Percentiles rank a stretch among this genome's conserved stretches.
These are phyloP conservation scores for Prunus fruticosa DNA, from an alignment of 306 rosid genomes.

Conservation along the genomic window DNA sequence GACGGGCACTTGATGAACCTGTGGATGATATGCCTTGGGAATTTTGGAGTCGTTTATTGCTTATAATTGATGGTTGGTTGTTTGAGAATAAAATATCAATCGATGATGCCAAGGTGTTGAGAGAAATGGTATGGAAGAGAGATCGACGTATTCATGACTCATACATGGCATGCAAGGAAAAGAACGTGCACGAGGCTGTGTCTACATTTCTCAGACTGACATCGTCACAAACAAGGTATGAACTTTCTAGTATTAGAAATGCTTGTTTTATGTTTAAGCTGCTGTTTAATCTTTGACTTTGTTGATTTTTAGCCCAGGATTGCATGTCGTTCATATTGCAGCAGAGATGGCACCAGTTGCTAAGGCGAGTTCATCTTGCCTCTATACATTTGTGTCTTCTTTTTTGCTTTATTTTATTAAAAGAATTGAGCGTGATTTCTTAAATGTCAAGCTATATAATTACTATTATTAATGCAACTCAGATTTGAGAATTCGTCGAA, in stretches of 20 bases:
- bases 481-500: background rate
- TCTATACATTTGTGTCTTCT: background rate
- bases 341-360: slow-evolving; percentile 99
- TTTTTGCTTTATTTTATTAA: background rate
- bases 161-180: slow-evolving; percentile 62
- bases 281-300: slow-evolving; percentile 42
- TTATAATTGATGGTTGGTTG: slow-evolving; percentile 88
- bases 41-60: slow-evolving; percentile 84
- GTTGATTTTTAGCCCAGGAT: slow-evolving; percentile 73
- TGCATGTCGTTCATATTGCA: slow-evolving; percentile 81
- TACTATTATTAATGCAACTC: background rate
- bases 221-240: slow-evolving; percentile 62
- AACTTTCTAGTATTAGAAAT: slow-evolving; percentile 22
- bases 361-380: slow-evolving; percentile 56
- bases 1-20: slow-evolving; percentile 54
- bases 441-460: background rate
- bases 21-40: slow-evolving; percentile 92
- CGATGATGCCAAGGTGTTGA: slow-evolving; percentile 66
- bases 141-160: slow-evolving; percentile 56
- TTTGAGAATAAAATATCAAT: slow-evolving; percentile 70
- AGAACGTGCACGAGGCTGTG: slow-evolving; percentile 58
- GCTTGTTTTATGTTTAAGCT: slow-evolving; percentile 8
- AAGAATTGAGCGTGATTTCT: background rate
- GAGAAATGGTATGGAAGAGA: slow-evolving; percentile 84
- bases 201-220: slow-evolving; percentile 63